These are phyloP conservation scores for Steccherinum ochraceum DNA, from an alignment of 768 basidiomycete genomes.

Conservation along the genomic window DNA sequence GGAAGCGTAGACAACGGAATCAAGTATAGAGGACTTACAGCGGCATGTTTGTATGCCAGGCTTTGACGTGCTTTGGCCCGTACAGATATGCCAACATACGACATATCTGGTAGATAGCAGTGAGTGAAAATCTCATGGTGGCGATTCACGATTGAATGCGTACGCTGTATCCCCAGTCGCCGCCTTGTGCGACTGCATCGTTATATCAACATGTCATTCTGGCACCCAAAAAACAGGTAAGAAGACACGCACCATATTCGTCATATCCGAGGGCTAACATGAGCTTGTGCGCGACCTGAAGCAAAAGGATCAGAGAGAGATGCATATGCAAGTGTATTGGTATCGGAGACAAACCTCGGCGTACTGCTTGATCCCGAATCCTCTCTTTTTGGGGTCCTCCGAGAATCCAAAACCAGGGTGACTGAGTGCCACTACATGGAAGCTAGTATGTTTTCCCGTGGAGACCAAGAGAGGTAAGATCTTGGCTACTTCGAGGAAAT, in stretches of 20 bases:
- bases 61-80: constrained; percentile 13
- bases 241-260: constrained; percentile 16
- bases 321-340: background rate
- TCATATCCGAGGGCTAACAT: constrained; percentile 19
- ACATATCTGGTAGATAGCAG: constrained; percentile 11
- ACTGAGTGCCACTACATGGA: constrained; percentile 56
- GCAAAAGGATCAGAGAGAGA: background rate
- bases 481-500: constrained; percentile 51
- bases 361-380: constrained; percentile 44
- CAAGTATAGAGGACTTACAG: too few relatives aligned
- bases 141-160: background rate
- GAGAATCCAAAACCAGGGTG: constrained; percentile 62
- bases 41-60: constrained; percentile 18
- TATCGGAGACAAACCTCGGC: constrained; percentile 38
- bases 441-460: constrained; percentile 39
- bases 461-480: constrained; percentile 47
- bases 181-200: constrained; percentile 14
- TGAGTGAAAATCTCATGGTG: background rate
- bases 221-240: background rate
- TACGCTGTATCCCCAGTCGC: constrained; percentile 36
- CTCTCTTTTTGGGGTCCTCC: constrained; percentile 44
- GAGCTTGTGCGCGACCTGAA: constrained; percentile 13
- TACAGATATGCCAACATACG: constrained; percentile 9
- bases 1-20: background rate
- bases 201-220: background rate